A percentile compares a stretch with the other conserved stretches of the same genome.
phyloP scores from a whole-genome alignment of 495 filamentous ascomycete genomes.

The Penicillium tannophilum region DNA sequence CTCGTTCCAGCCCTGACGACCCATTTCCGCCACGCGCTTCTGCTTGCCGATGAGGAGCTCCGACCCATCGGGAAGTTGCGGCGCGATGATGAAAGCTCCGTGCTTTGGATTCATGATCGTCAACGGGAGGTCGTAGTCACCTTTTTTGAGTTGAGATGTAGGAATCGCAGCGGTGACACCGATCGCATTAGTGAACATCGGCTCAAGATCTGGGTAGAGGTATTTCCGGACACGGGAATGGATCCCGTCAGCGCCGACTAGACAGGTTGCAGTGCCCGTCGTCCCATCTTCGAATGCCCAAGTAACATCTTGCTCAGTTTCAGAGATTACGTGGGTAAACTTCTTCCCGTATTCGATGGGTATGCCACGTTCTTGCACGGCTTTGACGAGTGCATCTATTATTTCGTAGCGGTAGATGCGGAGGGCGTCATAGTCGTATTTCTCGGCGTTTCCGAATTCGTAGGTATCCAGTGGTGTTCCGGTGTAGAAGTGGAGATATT shows the following conservation, averaged over 20 bases:
- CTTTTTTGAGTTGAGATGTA: slow-evolving; percentile 23
- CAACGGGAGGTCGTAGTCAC: slow-evolving; percentile 41
- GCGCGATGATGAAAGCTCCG: slow-evolving; percentile 50
- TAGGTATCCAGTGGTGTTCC: slow-evolving; percentile 42
- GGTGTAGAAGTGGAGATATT: slow-evolving; percentile 43
- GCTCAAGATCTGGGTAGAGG: slow-evolving; percentile 33
- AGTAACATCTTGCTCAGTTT: slow-evolving; percentile 34
- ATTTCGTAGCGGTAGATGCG: slow-evolving; percentile 52
- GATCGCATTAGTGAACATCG: slow-evolving; percentile 30
- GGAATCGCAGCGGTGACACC: slow-evolving; percentile 34
- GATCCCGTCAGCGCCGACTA: slow-evolving; percentile 55
- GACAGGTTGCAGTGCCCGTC: slow-evolving; percentile 27
- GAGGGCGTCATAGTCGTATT: slow-evolving; percentile 48
- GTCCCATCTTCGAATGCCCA: slow-evolving; percentile 47
- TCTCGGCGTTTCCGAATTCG: slow-evolving; percentile 43
- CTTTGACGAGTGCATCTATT: slow-evolving; percentile 37
- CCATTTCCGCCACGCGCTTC: slow-evolving; percentile 30
- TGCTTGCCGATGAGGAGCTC: slow-evolving; percentile 49
- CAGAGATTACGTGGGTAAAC: slow-evolving; percentile 38
- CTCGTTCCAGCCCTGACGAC: slow-evolving; percentile 38
- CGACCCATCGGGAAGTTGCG: slow-evolving; percentile 45
- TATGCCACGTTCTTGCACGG: slow-evolving; percentile 37
- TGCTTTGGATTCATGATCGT: slow-evolving; percentile 40
- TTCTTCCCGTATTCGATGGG: slow-evolving; percentile 44
- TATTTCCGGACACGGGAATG: slow-evolving; percentile 47